Percentiles rank a stretch among this genome's conserved stretches.
Conservation (phyloP, 2,329 filamentous ascomycete species). For the Microdochium nivale region DNA sequence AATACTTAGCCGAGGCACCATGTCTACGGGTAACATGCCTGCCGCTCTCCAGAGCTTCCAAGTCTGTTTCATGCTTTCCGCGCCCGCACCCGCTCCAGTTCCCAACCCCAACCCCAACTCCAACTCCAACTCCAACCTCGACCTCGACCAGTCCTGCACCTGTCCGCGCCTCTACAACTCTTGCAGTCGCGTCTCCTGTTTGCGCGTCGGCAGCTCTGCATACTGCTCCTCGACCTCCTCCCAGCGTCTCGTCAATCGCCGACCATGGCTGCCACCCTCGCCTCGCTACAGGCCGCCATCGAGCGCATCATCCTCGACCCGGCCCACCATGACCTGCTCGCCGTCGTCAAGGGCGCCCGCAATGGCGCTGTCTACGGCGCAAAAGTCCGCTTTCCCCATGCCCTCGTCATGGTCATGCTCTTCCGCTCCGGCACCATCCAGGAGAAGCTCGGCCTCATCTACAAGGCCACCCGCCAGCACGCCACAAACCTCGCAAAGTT, state of each 20-base stretch:
- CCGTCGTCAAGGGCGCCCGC: slow-evolving; percentile 83
- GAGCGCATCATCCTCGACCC: slow-evolving; percentile 77
- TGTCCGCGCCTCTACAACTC: no score
- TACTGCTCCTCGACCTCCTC: no score
- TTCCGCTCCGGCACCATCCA: slow-evolving; percentile 86
- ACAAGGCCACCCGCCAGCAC: slow-evolving; percentile 82
- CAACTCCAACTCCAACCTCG: no score
- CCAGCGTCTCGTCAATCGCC: not conserved
- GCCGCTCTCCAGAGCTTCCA: slow-evolving; percentile 1
- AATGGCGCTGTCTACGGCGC: slow-evolving; percentile 96
- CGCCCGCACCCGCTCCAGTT: not conserved
- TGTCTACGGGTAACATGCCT: not conserved
- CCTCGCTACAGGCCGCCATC: slow-evolving; percentile 46
- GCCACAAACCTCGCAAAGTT: slow-evolving; percentile 88
- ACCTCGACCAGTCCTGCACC: no score
- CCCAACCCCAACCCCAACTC: no score
- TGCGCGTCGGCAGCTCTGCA: no score
- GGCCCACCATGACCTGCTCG: slow-evolving; percentile 73
- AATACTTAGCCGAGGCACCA: slow-evolving; percentile 2
- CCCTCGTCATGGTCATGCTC: slow-evolving; percentile 94
- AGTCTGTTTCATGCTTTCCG: slow-evolving; percentile 1
- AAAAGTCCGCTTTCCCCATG: slow-evolving; percentile 97
- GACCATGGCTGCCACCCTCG: slow-evolving; percentile 1
- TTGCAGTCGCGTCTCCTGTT: no score
- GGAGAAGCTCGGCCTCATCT: slow-evolving; percentile 69